Percentiles rank a stretch among this genome's conserved stretches.
phyloP scores from a whole-genome alignment of 306 rosid species.

The Oxytropis ochrocephala region DNA sequence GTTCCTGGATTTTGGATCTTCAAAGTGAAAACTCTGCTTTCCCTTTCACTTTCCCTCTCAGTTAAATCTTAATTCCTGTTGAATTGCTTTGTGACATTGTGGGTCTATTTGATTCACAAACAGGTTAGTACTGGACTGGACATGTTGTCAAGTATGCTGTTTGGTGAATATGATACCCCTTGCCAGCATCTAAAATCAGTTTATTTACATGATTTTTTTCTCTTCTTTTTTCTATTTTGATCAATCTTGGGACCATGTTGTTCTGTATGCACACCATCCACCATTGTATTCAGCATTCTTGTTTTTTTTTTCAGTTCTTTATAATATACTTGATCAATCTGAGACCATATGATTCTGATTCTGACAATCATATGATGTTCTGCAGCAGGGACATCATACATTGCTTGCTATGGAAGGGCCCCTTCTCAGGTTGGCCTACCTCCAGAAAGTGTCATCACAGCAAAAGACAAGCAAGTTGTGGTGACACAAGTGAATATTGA shows the following conservation, averaged over 20 bases:
- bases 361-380: slow-evolving; percentile 18
- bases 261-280: neutral
- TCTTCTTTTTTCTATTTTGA: neutral
- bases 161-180: too few relatives aligned
- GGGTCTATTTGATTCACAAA: too few relatives aligned
- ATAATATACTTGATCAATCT: neutral
- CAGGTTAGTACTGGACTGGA: too few relatives aligned
- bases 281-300: neutral
- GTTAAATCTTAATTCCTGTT: neutral
- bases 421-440: slow-evolving; percentile 35
- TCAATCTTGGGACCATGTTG: neutral
- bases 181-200: neutral
- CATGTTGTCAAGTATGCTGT: too few relatives aligned
- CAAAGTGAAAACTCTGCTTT: neutral
- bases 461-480: slow-evolving; percentile 27
- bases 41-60: neutral
- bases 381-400: slow-evolving; percentile 25
- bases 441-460: slow-evolving; percentile 31
- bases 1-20: neutral
- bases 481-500: slow-evolving; percentile 14
- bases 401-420: slow-evolving; percentile 15
- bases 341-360: slow-evolving; percentile 1
- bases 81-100: neutral
- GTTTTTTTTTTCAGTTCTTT: neutral
- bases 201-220: neutral